Conservation (phyloP, 495 filamentous ascomycete species). For the Aspergillus leporis region DNA sequence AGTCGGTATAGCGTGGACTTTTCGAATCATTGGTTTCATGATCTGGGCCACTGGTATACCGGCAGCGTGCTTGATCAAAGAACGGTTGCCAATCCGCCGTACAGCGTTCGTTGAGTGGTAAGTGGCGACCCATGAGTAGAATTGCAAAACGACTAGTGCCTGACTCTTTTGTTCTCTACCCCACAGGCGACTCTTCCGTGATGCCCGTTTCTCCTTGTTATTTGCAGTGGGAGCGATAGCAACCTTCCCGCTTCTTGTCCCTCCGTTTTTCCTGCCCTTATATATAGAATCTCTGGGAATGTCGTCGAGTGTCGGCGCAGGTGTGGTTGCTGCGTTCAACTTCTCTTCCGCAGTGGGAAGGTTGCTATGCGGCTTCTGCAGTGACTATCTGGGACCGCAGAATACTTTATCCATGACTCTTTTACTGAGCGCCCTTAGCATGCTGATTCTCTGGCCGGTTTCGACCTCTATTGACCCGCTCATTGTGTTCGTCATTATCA, state of each 20-base stretch:
- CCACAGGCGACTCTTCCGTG: slow-evolving; percentile 47
- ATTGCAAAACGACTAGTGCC: background rate
- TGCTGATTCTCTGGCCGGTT: slow-evolving; percentile 59
- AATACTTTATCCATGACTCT: slow-evolving; percentile 52
- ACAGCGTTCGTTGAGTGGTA: slow-evolving; percentile 53
- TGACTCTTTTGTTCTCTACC: background rate
- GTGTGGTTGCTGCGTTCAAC: slow-evolving; percentile 57
- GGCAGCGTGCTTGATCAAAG: slow-evolving; percentile 57
- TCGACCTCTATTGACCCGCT: slow-evolving; percentile 53
- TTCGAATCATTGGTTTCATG: slow-evolving; percentile 51
- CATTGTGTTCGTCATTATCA: slow-evolving; percentile 52
- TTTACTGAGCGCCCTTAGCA: slow-evolving; percentile 51
- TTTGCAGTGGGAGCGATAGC: slow-evolving; percentile 57
- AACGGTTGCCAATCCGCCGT: slow-evolving; percentile 46
- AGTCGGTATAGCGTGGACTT: slow-evolving; percentile 55
- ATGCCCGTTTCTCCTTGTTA: slow-evolving; percentile 49
- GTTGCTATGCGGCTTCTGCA: slow-evolving; percentile 49
- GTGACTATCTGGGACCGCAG: slow-evolving; percentile 51
- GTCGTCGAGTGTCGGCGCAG: slow-evolving; percentile 49
- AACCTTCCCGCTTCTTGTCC: slow-evolving; percentile 61
- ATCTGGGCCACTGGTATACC: slow-evolving; percentile 52
- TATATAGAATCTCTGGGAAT: slow-evolving; percentile 48
- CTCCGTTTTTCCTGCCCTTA: slow-evolving; percentile 59
- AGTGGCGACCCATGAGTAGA: background rate
- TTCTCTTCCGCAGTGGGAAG: slow-evolving; percentile 53